These are phyloP conservation scores for Pichia terricola DNA, from an alignment of 1,139 yeast species.

Conservation along the genomic window DNA sequence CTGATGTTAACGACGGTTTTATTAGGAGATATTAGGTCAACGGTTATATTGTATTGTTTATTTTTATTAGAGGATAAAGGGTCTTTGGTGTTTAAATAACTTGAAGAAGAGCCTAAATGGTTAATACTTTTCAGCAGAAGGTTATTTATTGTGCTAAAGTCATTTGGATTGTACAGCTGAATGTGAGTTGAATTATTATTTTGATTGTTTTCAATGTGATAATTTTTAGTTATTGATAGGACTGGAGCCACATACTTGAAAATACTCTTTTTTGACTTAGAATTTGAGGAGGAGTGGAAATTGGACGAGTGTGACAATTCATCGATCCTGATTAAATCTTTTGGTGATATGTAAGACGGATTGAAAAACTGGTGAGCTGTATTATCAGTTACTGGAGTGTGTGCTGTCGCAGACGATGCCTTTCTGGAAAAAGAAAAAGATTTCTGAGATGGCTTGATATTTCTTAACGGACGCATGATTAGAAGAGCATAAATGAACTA, in stretches of 20 bases:
- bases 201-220: conserved; percentile 17
- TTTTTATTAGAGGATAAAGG: conserved; percentile 12
- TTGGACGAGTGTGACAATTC: conserved; percentile 16
- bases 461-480: conserved; percentile 11
- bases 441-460: conserved; percentile 7
- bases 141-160: background rate
- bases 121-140: background rate
- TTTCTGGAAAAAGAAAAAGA: conserved; percentile 13
- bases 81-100: background rate
- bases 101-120: background rate
- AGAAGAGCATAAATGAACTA: too few species aligned
- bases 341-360: conserved; percentile 23
- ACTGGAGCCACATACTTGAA: conserved; percentile 18
- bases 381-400: background rate
- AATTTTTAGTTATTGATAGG: conserved; percentile 20
- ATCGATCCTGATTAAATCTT: conserved; percentile 18
- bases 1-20: conserved; percentile 20
- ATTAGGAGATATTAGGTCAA: conserved; percentile 14
- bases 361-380: conserved; percentile 23
- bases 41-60: conserved; percentile 20
- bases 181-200: conserved; percentile 2
- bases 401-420: conserved; percentile 5
- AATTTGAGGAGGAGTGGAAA: conserved; percentile 11
- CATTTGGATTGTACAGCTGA: background rate
- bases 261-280: conserved; percentile 11